phyloP scores from a whole-genome alignment of 2,329 filamentous ascomycete species.

The Tolypocladium paradoxum region DNA sequence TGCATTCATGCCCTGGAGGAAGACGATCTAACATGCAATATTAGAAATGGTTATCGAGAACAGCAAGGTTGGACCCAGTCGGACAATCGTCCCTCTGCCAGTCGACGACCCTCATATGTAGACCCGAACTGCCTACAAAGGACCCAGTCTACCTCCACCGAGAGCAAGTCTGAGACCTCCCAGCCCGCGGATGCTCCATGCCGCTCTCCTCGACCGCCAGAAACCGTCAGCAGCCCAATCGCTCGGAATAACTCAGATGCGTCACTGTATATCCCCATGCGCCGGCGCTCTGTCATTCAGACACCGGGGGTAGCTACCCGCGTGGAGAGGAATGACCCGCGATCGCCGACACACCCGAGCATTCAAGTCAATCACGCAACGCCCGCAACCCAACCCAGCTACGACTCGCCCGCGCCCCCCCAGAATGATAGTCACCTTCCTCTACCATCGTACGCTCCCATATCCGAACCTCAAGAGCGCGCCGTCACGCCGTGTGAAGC shows the following conservation, averaged over 20 bases:
- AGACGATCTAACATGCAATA: background rate
- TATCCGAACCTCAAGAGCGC: constrained; percentile 10
- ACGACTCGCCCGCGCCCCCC: background rate
- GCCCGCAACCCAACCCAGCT: constrained; percentile 2
- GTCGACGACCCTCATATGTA: background rate
- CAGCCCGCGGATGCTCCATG: background rate
- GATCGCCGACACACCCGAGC: constrained; percentile 17
- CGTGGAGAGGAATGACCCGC: constrained; percentile 11
- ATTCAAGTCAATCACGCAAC: constrained; percentile 26
- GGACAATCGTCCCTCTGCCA: background rate
- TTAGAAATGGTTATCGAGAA: background rate
- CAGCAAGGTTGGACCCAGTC: background rate
- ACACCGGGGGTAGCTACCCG: constrained; percentile 40
- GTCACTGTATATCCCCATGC: constrained; percentile 32
- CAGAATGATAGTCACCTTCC: constrained; percentile 18
- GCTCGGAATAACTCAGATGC: background rate
- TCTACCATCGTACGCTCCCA: constrained; percentile 15
- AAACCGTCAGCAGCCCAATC: background rate
- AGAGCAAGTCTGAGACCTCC: background rate
- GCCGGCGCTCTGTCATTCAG: constrained; percentile 36
- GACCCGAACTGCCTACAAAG: background rate
- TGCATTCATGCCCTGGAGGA: background rate
- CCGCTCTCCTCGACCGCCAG: background rate
- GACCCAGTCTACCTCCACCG: background rate
- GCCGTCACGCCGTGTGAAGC: constrained; percentile 34